Conservation (phyloP, 148 eudicot genomes). For the Nepenthes gracilis region DNA sequence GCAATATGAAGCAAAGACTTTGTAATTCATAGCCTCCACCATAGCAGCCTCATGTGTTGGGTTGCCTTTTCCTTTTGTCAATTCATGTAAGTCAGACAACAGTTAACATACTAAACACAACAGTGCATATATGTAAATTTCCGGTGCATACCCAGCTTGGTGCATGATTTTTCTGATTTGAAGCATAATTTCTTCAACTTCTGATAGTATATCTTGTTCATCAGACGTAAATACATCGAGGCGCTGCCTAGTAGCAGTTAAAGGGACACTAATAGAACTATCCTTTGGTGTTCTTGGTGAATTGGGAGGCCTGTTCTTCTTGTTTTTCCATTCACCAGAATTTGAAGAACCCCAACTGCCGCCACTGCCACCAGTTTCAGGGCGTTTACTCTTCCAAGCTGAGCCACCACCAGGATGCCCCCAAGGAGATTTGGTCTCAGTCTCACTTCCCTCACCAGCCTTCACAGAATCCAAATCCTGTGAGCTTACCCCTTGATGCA, state of each 20-base stretch:
- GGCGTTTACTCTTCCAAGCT: slow-evolving; percentile 17
- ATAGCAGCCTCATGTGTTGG: too few species aligned
- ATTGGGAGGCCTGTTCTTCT: slow-evolving; percentile 31
- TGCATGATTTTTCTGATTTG: slow-evolving; percentile 65
- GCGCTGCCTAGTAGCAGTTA: slow-evolving; percentile 54
- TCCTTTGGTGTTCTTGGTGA: slow-evolving; percentile 26
- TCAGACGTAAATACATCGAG: slow-evolving; percentile 60
- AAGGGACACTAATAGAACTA: slow-evolving; percentile 14
- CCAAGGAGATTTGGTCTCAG: not conserved
- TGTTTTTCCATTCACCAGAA: slow-evolving; percentile 55
- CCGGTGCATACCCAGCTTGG: slow-evolving; percentile 44
- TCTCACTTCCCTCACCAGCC: slow-evolving; percentile 2
- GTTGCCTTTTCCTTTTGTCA: too few species aligned
- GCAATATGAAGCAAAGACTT: not conserved
- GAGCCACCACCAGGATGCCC: slow-evolving; percentile 15
- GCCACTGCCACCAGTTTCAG: slow-evolving; percentile 14
- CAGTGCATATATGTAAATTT: not conserved
- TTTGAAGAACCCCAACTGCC: slow-evolving; percentile 58
- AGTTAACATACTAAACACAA: slow-evolving; percentile 1
- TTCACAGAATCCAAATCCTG: slow-evolving; percentile 2
- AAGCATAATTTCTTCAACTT: slow-evolving; percentile 54
- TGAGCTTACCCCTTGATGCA: not conserved
- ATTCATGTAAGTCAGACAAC: not conserved
- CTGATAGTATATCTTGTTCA: slow-evolving; percentile 64
- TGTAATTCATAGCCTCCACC: not conserved